Evolutionary conservation across 2,329 filamentous ascomycete species (phyloP).

Genomic region (Colletotrichum sp.): DNA sequence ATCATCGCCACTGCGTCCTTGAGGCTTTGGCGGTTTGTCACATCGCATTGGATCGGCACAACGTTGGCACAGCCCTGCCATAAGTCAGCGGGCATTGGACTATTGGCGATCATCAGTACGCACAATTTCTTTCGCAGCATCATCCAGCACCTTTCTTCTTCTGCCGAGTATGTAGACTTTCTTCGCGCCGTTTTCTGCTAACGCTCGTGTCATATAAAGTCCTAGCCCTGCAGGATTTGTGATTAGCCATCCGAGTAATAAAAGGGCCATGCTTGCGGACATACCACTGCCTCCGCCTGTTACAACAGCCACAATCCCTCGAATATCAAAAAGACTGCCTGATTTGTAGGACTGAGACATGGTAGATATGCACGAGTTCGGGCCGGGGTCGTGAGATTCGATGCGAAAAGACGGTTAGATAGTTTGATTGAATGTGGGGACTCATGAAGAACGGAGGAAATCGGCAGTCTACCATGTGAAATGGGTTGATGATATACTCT

Average conservation of each 20-base stretch:
- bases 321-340: neutral
- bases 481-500: neutral
- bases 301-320: neutral
- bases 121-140: neutral
- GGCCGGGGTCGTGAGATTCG: too few relatives aligned
- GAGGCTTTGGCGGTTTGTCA: neutral
- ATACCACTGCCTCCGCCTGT: neutral
- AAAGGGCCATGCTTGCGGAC: neutral
- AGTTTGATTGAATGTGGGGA: neutral
- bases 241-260: neutral
- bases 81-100: neutral
- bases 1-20: neutral
- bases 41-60: neutral
- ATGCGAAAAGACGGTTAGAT: too few relatives aligned
- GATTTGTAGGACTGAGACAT: neutral
- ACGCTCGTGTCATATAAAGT: neutral
- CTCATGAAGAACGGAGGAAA: neutral
- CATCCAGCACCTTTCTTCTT: neutral
- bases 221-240: neutral
- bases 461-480: neutral
- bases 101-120: neutral
- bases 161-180: neutral
- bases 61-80: neutral
- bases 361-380: too few relatives aligned
- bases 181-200: neutral